Evolutionary conservation across 2,329 filamentous ascomycete species (phyloP).

Genomic region (Colletotrichum euphorbiae): DNA sequence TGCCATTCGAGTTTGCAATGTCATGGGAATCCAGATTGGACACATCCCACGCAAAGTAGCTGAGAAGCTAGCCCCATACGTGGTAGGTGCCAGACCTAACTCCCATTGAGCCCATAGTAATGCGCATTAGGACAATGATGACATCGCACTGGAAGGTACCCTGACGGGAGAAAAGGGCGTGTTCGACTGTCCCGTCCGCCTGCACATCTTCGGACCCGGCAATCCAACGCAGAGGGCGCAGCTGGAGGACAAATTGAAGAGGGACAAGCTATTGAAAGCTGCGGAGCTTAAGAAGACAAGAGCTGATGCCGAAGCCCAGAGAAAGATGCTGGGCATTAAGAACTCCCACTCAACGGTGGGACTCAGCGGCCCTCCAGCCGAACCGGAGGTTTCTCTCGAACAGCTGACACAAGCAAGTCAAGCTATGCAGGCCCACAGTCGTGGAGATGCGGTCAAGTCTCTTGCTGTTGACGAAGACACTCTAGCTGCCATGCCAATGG

Average conservation of each 20-base stretch:
- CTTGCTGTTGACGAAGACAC: conserved; percentile 78
- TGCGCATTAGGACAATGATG: conserved; percentile 62
- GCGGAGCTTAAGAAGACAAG: conserved; percentile 67
- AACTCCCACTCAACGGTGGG: conserved; percentile 54
- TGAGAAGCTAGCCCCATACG: conserved; percentile 77
- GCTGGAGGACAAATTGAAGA: conserved; percentile 72
- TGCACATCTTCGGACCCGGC: conserved; percentile 77
- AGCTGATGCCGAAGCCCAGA: conserved; percentile 64
- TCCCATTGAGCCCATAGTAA: conserved; percentile 3
- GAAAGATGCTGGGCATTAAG: conserved; percentile 55
- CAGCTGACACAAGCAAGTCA: conserved; percentile 75
- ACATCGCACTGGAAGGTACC: conserved; percentile 74
- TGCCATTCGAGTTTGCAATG: conserved; percentile 83
- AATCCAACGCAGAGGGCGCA: conserved; percentile 62
- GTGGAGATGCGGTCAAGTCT: conserved; percentile 73
- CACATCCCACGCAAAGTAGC: conserved; percentile 78
- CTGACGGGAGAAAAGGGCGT: conserved; percentile 73
- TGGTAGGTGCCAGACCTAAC: conserved; percentile 61
- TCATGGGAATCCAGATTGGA: conserved; percentile 79
- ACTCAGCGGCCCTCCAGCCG: conserved; percentile 45
- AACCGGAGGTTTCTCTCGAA: conserved; percentile 64
- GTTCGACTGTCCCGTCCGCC: conserved; percentile 78
- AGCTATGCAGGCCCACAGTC: conserved; percentile 73
- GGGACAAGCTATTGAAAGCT: conserved; percentile 71
- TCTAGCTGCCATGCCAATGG: conserved; percentile 78